Evolutionary conservation across 768 basidiomycete genomes (phyloP), one percentile per base, ranked within the genome.

Genomic region (Rhodotorula taiwanensis): DNA sequence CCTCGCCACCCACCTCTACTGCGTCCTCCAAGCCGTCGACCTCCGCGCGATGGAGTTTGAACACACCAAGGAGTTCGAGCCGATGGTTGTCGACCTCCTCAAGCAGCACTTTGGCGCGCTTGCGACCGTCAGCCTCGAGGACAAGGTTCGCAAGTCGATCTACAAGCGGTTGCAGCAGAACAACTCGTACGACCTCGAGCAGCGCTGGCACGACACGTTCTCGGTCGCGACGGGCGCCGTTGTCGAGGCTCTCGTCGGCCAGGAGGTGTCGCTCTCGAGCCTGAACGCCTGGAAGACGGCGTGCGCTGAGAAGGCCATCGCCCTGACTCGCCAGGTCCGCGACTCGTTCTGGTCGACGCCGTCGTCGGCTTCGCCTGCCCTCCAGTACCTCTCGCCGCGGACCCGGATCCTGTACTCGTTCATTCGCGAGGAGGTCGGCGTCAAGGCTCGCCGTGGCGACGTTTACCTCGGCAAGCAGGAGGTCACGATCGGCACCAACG

Each of bases 341-440:
- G 60, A 72, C 1, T 74, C 82, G 18, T 78, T 87, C 65, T 62
- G 52, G 58, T 28, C 57, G 14, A 44, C 63, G 42, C 61, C 51
- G 23, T 15, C 48, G 0, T 78, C 72, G 47, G 79, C 80, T 18
- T 80, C 86, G 10, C 88, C 89, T 1, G 88, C 89, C 3, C 82
- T 83, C 64, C 71, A 72, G 15, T 83, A 79, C 75, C 79, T 93
- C 61, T 83, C 83, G 72, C 82, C 81, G 41, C 49, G 58, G 73
- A 88, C 88, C 6, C 80, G 83, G 16, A 77, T 82, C 9, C 74
- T 91, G 28, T 93, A 93, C 75, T 84, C 87, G 73, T 92, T 84
- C 66, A 82, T 93, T 9, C 80, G 89, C 39, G 62, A 81, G 27
- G 81, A 79, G 13, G 77, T 91, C 33, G 87, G 86, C n/a, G 82